These are phyloP conservation scores for Arachnomyces sp. DNA, from an alignment of 2,329 filamentous ascomycete genomes.

Conservation along the genomic window DNA sequence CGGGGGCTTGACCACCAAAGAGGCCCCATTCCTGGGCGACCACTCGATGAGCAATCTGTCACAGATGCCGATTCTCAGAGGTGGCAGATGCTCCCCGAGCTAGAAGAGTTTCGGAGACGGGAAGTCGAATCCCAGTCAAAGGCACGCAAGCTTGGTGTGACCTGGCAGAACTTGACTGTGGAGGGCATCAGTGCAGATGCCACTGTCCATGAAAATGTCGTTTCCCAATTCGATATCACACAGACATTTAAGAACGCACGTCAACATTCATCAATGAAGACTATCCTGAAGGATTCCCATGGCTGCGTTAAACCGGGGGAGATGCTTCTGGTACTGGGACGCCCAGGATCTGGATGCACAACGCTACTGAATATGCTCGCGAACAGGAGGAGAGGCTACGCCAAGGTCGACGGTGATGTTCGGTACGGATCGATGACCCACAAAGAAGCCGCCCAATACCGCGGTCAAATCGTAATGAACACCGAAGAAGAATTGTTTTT, in stretches of 20 bases:
- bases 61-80: too few species aligned
- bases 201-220: slow-evolving; percentile 56
- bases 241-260: slow-evolving; percentile 46
- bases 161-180: slow-evolving; percentile 58
- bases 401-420: slow-evolving; percentile 51
- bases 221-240: slow-evolving; percentile 51
- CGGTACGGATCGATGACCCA: slow-evolving; percentile 43
- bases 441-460: slow-evolving; percentile 39
- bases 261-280: slow-evolving; percentile 51
- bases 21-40: too few species aligned
- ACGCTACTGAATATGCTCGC: slow-evolving; percentile 62
- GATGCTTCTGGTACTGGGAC: slow-evolving; percentile 55
- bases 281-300: slow-evolving; percentile 52
- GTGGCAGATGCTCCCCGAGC: slow-evolving; percentile 36
- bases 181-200: slow-evolving; percentile 54
- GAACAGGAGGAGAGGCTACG: slow-evolving; percentile 54
- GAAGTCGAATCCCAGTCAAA: slow-evolving; percentile 41
- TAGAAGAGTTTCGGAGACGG: slow-evolving; percentile 37
- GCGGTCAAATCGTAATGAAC: slow-evolving; percentile 51
- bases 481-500: slow-evolving; percentile 47
- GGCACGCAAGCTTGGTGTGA: slow-evolving; percentile 50
- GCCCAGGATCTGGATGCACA: slow-evolving; percentile 62
- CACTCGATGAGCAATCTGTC: too few species aligned
- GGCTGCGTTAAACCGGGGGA: background rate
- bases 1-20: too few species aligned